Evolutionary conservation across 495 filamentous ascomycete species (phyloP).

Genomic region (Penicillium coprophilum): DNA sequence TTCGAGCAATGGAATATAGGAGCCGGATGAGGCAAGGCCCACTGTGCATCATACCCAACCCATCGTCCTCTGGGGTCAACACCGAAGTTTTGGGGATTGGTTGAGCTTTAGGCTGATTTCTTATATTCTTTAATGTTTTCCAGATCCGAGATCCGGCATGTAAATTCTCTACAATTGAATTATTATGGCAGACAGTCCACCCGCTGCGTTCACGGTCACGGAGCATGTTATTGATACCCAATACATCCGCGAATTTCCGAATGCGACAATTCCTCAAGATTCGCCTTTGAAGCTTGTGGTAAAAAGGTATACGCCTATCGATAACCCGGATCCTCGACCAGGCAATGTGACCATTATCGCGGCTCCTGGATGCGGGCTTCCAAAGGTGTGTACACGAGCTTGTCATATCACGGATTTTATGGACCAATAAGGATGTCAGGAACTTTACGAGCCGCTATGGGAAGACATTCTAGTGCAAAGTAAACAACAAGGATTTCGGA

Average conservation of each 20-base stretch:
- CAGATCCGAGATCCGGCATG: too few relatives aligned
- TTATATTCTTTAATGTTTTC: too few relatives aligned
- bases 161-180: too few relatives aligned
- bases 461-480: conserved; percentile 56
- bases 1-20: too few relatives aligned
- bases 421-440: conserved; percentile 36
- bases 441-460: conserved; percentile 75
- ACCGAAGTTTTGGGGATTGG: too few relatives aligned
- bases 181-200: too few relatives aligned
- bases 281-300: conserved; percentile 52
- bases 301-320: conserved; percentile 67
- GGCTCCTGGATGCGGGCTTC: conserved; percentile 59
- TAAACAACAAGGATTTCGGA: conserved; percentile 44
- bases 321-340: conserved; percentile 51
- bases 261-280: conserved; percentile 49
- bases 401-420: not conserved
- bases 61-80: too few relatives aligned
- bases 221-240: conserved; percentile 56
- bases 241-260: conserved; percentile 62
- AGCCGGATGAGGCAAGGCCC: too few relatives aligned
- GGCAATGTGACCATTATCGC: conserved; percentile 70
- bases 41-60: too few relatives aligned
- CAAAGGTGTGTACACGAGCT: conserved; percentile 15
- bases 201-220: conserved; percentile 18
- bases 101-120: too few relatives aligned